Base-by-base conservation (phyloP, 225 moss, liverwort and hornwort species). In the Polytrichum commune region DNA sequence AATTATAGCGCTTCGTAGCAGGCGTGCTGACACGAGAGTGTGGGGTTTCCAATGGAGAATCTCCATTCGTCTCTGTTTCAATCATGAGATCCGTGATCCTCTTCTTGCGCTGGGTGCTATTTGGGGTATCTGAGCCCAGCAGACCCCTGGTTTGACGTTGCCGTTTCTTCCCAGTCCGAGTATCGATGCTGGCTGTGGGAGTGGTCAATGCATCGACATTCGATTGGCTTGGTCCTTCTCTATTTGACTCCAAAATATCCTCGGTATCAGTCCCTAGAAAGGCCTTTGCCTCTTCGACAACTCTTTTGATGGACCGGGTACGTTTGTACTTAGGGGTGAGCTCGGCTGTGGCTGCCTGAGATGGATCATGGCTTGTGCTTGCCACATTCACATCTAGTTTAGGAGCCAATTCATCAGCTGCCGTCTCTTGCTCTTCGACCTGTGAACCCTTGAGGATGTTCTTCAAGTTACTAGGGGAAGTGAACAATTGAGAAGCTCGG, bases 1-100 rank as follows among this genome's bases (percentile, higher is more conserved):
- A 94, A 67, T 98, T 98, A 68, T 98, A 98, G 72, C 95, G 90
- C 77, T 93, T 79, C 55, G 89, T 83, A 23, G 81, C 88, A 20
- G 93, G 92, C 2, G 93, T 93, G 38, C 83, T 75, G 19, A 82
- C 78, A 73, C 78, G 84, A 56, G 87, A 84, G 24, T 78, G 82
- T 57, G 93, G 89, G 26, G 87, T 85, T 54, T 88, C 83, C 6
- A 83, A 19, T 35, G 79, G 81, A 64, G 85, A 75, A 61, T 88
- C 98, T 61, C 83, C 91, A 76, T 83, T 91, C 8, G 75, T 80
- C 53, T 84, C 93, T 69, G 67, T 87, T 29, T 88, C 88, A 7
- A 90, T 84, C 61, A 89, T 73, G 60, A 93, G 80, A 64, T 93
- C 95, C 69, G 88, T 92, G 18, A 93, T 87, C 57, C 98, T 88